Base-by-base conservation (phyloP, 192 early-diverging fungal species). In the Coemansia umbellata region DNA sequence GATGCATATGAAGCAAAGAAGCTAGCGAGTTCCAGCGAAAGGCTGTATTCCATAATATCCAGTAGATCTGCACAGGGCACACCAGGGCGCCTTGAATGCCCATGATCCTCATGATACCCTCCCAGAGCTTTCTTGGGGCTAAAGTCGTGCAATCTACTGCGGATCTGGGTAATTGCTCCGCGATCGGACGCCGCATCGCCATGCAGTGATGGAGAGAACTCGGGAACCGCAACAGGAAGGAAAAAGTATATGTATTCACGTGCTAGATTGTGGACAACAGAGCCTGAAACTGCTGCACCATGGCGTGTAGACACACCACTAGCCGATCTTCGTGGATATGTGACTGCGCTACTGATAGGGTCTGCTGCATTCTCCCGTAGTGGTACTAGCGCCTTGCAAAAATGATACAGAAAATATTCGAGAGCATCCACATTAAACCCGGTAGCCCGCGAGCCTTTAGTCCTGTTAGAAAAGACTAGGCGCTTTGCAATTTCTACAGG, bases 241-340 rank as follows among this genome's bases (percentile, higher is more conserved):
- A 75, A 69, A 10, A 64, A 64, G 7, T 44, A 41, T 21, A 59
- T 60, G 42, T 69, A 60, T 41, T 75, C 73, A 35, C 60, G 66
- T n/a, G 49, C 53, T 8, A 75, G 42, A 28, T 30, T 22, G 24
- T 49, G 17, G 3, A 68, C 60, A 1, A 43, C 53, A 0, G 53
- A 62, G 13, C 55, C 58, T 4, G 37, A 21, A 8, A 60, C 55
- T 17, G 45, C 21, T 13, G 53, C 22, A 14, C 57, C 57, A 31
- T 59, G 56, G 8, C 37, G 51, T 23, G 45, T 33, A 11, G 39
- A 19, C 39, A 28, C 4, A 5, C 24, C 22, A 15, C 24, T 45
- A 6, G 43, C n/a, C 14, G 49, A 41, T 32, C 36, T 39, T 24
- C 49, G 10, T 10, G 58, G 39, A 39, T 45, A 53, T 5, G 27